A percentile compares a stretch with the other conserved stretches of the same genome.
Conservation (phyloP, 2,329 filamentous ascomycete species). For the Furcasterigmium furcatum region DNA sequence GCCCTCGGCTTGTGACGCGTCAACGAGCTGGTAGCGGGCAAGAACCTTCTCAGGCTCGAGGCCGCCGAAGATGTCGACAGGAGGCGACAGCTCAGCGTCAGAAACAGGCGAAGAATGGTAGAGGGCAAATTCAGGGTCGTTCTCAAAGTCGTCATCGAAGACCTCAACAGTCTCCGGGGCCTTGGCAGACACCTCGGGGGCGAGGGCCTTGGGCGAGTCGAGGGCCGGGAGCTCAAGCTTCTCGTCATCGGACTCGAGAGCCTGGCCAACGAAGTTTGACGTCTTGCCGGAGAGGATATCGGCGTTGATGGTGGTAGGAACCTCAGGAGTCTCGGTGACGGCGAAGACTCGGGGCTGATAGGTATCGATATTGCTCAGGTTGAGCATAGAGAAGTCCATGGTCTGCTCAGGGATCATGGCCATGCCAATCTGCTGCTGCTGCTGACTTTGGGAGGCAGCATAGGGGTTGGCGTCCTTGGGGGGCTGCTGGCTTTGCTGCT, state of each 20-base stretch:
- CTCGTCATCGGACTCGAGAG: constrained; percentile 42
- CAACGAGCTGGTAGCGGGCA: constrained; percentile 61
- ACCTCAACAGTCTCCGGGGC: constrained; percentile 18
- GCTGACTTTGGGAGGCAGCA: constrained; percentile 47
- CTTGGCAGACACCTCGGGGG: constrained; percentile 21
- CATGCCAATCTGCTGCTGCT: constrained; percentile 71
- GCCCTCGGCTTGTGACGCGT: constrained; percentile 48
- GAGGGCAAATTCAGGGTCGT: constrained; percentile 59
- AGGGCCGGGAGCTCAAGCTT: constrained; percentile 55
- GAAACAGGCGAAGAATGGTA: constrained; percentile 35
- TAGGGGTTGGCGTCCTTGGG: constrained; percentile 68
- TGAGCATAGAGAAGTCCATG: constrained; percentile 73
- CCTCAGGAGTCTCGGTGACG: constrained; percentile 65
- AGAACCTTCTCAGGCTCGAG: constrained; percentile 63
- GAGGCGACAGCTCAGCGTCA: constrained; percentile 36
- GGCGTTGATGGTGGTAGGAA: constrained; percentile 57
- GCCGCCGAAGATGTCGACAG: constrained; percentile 45
- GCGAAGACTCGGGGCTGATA: constrained; percentile 73
- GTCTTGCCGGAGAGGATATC: constrained; percentile 70
- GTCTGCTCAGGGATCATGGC: constrained; percentile 78
- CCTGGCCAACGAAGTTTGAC: constrained; percentile 47
- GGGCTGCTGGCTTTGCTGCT: constrained; percentile 40
- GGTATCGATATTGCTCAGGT: constrained; percentile 46
- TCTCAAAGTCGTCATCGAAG: constrained; percentile 57
- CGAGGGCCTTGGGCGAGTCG: constrained; percentile 39